These are phyloP conservation scores for Rhynchospora tenuis DNA, from an alignment of 176 grass and related monocot genomes.

Conservation along the genomic window DNA sequence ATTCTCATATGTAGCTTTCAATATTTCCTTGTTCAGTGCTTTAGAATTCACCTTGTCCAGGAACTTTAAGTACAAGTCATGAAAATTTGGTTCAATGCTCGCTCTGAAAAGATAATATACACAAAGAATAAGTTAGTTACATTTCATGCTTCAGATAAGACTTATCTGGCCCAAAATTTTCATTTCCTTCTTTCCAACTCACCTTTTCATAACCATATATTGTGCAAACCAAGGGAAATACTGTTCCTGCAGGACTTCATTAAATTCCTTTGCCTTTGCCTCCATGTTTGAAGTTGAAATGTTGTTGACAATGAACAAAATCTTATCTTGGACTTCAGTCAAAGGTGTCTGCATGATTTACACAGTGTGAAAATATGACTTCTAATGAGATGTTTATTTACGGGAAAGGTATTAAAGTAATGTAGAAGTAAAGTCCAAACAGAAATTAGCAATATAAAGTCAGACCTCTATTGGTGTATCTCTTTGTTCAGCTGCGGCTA, in stretches of 20 bases:
- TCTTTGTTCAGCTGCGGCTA: slow-evolving; percentile 90
- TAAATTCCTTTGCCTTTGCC: slow-evolving; percentile 84
- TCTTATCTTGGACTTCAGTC: slow-evolving; percentile 91
- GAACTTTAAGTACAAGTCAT: slow-evolving; percentile 92
- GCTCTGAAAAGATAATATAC: slow-evolving; percentile 41
- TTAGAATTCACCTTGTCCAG: slow-evolving; percentile 89
- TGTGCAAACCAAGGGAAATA: slow-evolving; percentile 92
- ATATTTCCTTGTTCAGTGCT: slow-evolving; percentile 78
- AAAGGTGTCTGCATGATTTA: slow-evolving; percentile 54
- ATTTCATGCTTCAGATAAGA: slow-evolving; percentile 4
- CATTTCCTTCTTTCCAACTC: neutral
- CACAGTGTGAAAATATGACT: slow-evolving; percentile 9
- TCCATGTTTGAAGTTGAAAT: slow-evolving; percentile 89
- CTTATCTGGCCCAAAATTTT: neutral
- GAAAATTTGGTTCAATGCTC: slow-evolving; percentile 99
- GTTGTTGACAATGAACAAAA: slow-evolving; percentile 97
- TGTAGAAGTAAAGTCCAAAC: neutral
- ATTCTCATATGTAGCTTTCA: slow-evolving; percentile 95
- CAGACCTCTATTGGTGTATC: slow-evolving; percentile 80
- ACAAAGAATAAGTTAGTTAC: neutral
- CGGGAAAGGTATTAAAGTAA: neutral
- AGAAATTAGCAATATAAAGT: slow-evolving; percentile 23
- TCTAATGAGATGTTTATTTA: neutral
- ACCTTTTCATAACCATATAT: slow-evolving; percentile 99
- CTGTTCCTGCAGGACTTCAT: slow-evolving; percentile 65